Evolutionary conservation across 176 grass and related monocot genomes (phyloP).

Genomic region (Bolboschoenus planiculmis): DNA sequence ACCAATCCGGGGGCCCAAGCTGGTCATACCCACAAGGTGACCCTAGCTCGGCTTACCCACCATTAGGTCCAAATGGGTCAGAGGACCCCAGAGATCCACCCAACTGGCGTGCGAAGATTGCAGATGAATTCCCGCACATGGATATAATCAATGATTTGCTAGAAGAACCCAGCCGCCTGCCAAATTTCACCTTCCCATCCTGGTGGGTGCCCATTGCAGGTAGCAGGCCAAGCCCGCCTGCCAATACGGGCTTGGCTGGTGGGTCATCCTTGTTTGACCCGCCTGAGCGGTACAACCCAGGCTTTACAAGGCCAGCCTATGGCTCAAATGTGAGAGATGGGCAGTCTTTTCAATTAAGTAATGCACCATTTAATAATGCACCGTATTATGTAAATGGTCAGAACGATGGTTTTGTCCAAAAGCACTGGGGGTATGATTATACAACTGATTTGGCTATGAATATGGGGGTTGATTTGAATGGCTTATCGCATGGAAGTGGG

Average conservation of each 20-base stretch:
- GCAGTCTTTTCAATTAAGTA: conserved; percentile 6
- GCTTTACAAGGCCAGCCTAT: conserved; percentile 17
- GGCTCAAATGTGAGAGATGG: conserved; percentile 40
- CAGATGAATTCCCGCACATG: conserved; percentile 84
- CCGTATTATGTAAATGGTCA: conserved; percentile 36
- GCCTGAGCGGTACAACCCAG: conserved; percentile 36
- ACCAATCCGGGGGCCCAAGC: neutral
- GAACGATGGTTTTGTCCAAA: conserved; percentile 14
- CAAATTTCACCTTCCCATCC: neutral
- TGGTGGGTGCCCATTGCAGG: neutral
- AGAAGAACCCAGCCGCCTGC: conserved; percentile 40
- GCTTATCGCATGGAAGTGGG: conserved; percentile 28
- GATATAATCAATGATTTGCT: conserved; percentile 96
- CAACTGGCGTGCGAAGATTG: conserved; percentile 22
- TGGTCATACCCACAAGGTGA: neutral
- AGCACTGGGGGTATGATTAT: conserved; percentile 41
- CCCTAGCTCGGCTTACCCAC: conserved; percentile 1
- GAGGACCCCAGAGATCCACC: conserved; percentile 3
- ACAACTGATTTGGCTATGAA: conserved; percentile 38
- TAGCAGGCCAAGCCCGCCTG: neutral
- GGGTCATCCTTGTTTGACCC: conserved; percentile 41
- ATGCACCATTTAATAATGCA: conserved; percentile 24
- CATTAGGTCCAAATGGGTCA: conserved; percentile 4
- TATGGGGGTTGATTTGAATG: conserved; percentile 30
- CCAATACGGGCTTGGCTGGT: conserved; percentile 21